phyloP scores from a whole-genome alignment of 176 grass and related monocot genomes.

The Chrysopogon serrulatus region DNA sequence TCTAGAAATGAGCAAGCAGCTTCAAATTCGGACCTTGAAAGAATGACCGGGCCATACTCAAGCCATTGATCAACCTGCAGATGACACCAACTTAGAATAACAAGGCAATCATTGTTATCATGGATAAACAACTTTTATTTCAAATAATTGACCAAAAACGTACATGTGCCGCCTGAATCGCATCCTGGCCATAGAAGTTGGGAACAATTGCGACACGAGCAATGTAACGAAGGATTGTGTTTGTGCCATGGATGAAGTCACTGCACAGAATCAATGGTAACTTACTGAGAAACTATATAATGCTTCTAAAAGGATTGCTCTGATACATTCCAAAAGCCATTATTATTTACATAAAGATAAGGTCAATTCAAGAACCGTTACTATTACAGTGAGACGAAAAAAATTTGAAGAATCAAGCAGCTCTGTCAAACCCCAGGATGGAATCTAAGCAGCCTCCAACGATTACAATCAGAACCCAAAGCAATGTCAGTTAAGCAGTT shows the following conservation, averaged over 20 bases:
- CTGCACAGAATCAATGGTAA: conserved; percentile 43
- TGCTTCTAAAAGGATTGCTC: neutral
- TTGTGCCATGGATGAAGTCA: conserved; percentile 57
- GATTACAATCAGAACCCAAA: neutral
- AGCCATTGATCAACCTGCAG: conserved; percentile 93
- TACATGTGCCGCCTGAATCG: conserved; percentile 68
- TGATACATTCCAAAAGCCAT: neutral
- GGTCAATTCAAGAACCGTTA: neutral
- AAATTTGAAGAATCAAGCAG: neutral
- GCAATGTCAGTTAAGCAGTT: neutral
- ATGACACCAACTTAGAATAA: neutral
- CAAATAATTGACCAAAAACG: conserved; percentile 5
- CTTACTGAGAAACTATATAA: conserved; percentile 4
- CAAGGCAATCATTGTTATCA: neutral
- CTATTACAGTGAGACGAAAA: neutral
- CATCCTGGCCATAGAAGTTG: conserved; percentile 60
- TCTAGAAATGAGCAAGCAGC: conserved; percentile 60
- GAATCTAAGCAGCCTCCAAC: neutral
- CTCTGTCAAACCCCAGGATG: neutral
- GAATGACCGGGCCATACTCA: conserved; percentile 59
- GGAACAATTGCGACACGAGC: conserved; percentile 47
- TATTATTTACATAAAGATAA: neutral
- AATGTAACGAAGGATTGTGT: conserved; percentile 64
- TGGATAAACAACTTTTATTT: neutral
- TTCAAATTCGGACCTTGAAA: conserved; percentile 79